These are phyloP conservation scores for Huiozyma sinensis DNA, from an alignment of 805 yeast species.

Conservation along the genomic window DNA sequence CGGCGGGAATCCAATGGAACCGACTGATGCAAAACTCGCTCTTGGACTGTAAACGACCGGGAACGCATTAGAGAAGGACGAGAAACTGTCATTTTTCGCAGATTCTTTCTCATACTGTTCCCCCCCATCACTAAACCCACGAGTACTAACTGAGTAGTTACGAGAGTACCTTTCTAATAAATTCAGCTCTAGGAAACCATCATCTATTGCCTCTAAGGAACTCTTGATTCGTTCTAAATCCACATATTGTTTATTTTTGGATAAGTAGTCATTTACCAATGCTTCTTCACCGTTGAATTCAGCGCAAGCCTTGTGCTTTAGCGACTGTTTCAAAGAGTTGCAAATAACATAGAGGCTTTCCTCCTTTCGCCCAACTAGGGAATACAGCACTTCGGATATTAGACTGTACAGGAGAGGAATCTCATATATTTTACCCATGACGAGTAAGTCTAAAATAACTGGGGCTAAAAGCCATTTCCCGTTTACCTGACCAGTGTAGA, in stretches of 20 bases:
- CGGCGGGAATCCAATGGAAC: constrained; percentile 12
- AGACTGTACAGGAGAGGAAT: constrained; percentile 61
- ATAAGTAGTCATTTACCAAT: constrained; percentile 13
- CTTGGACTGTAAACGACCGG: constrained; percentile 19
- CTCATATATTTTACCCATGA: constrained; percentile 54
- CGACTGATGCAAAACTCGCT: constrained; percentile 18
- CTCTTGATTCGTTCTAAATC: constrained; percentile 41
- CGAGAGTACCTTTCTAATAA: constrained; percentile 39
- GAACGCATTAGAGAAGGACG: constrained; percentile 1
- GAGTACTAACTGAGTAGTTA: constrained; percentile 16
- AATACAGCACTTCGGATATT: constrained; percentile 57
- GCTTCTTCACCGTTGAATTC: constrained; percentile 20
- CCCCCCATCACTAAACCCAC: constrained; percentile 11
- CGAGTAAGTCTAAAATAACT: constrained; percentile 51
- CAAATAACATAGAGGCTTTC: constrained; percentile 29
- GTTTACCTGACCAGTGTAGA: constrained; percentile 72
- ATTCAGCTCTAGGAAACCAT: constrained; percentile 37
- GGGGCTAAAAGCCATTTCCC: constrained; percentile 62
- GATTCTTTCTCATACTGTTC: constrained; percentile 1
- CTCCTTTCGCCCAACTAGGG: constrained; percentile 60
- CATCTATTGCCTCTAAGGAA: constrained; percentile 49
- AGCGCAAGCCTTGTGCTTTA: constrained; percentile 13
- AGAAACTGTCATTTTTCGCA: constrained; percentile 1
- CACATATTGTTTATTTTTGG: constrained; percentile 20
- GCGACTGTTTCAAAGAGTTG: constrained; percentile 15